Conservation (phyloP, 2,329 filamentous ascomycete species). For the Beauveria asiatica region DNA sequence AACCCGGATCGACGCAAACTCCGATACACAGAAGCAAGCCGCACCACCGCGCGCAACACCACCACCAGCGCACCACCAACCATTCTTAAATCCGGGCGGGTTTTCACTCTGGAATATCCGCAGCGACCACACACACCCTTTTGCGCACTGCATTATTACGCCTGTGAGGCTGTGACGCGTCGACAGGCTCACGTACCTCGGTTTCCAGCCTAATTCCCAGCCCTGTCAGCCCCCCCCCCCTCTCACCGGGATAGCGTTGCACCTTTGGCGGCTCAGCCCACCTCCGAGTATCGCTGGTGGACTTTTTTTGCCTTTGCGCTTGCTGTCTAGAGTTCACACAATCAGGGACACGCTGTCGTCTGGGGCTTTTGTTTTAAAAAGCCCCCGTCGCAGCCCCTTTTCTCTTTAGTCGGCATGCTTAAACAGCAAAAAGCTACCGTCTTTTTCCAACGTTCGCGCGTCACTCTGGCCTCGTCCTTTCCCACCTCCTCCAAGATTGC, state of each 20-base stretch:
- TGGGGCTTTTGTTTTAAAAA: conserved; percentile 16
- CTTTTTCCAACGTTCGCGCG: conserved; percentile 33
- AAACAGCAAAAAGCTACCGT: conserved; percentile 32
- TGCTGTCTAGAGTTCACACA: background rate
- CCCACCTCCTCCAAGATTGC: conserved; percentile 15
- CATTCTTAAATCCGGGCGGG: conserved; percentile 14
- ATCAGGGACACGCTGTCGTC: conserved; percentile 12
- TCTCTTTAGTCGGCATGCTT: conserved; percentile 32
- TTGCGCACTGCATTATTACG: background rate
- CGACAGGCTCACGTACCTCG: background rate
- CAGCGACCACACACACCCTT: background rate
- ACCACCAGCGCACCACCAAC: background rate
- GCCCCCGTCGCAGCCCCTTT: conserved; percentile 16
- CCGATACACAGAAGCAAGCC: conserved; percentile 6
- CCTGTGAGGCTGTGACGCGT: conserved; percentile 1
- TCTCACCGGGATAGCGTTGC: background rate
- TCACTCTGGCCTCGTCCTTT: conserved; percentile 25
- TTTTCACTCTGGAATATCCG: conserved; percentile 7
- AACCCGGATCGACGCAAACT: conserved; percentile 14
- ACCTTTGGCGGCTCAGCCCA: background rate
- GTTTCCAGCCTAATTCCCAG: background rate
- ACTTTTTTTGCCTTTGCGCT: background rate
- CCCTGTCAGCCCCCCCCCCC: background rate
- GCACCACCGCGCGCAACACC: background rate
- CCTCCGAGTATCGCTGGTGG: background rate